phyloP scores from a whole-genome alignment of 805 yeast species.

The Debaryomyces tyrocola region DNA sequence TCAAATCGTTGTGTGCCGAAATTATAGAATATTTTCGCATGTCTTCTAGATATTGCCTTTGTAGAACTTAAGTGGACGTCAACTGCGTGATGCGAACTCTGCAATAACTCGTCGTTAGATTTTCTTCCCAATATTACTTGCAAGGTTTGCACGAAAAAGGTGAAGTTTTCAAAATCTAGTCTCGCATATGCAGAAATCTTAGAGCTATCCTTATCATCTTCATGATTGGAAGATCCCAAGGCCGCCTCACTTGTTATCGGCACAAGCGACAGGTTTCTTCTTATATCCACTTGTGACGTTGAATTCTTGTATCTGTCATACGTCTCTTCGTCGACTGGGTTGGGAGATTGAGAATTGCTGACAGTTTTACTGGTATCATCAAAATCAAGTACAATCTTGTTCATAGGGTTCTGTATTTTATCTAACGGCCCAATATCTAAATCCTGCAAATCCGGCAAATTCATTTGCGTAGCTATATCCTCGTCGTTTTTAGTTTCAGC shows the following conservation, averaged over 20 bases:
- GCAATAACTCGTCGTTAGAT: slow-evolving; percentile 50
- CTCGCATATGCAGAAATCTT: slow-evolving; percentile 65
- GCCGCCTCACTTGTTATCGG: slow-evolving; percentile 20
- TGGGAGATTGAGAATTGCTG: slow-evolving; percentile 16
- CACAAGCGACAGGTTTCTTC: slow-evolving; percentile 15
- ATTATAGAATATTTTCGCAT: slow-evolving; percentile 94
- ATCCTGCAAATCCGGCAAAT: slow-evolving; percentile 4
- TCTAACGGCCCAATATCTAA: slow-evolving; percentile 14
- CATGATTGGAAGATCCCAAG: slow-evolving; percentile 6
- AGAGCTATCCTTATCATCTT: slow-evolving; percentile 14
- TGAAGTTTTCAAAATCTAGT: slow-evolving; percentile 86
- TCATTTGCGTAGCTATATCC: neutral
- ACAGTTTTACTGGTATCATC: slow-evolving; percentile 9
- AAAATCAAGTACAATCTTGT: slow-evolving; percentile 1
- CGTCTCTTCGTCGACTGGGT: slow-evolving; percentile 1
- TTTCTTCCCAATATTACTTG: slow-evolving; percentile 92
- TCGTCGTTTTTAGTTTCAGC: neutral
- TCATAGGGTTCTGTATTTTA: slow-evolving; percentile 4
- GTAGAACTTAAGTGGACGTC: slow-evolving; percentile 92
- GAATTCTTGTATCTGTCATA: neutral
- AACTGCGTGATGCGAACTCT: slow-evolving; percentile 69
- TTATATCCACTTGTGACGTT: slow-evolving; percentile 8
- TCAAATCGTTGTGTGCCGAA: slow-evolving; percentile 96
- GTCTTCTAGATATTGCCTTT: slow-evolving; percentile 90
- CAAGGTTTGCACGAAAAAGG: slow-evolving; percentile 93